Percentiles rank a stretch among this genome's conserved stretches.
Conservation (phyloP, 2,329 filamentous ascomycete genomes). For the Fusarium nisikadoi region DNA sequence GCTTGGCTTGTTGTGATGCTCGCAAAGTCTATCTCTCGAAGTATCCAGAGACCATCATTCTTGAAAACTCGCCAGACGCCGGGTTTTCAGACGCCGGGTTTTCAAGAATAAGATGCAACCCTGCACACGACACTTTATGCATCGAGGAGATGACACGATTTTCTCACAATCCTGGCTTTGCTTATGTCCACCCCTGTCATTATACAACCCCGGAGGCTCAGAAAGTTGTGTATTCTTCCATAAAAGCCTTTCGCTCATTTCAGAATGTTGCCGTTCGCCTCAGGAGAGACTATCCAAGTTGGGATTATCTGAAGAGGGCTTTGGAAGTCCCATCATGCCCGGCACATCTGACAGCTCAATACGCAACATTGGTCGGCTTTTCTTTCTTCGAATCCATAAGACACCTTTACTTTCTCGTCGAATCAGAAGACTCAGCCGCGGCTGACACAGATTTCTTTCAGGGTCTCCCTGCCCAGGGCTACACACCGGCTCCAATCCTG, state of each 20-base stretch:
- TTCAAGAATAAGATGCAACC: not conserved
- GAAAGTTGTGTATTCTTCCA: rapidly evolving
- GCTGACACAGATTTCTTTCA: not conserved
- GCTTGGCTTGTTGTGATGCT: not conserved
- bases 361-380: not conserved
- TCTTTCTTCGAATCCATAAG: not conserved
- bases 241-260: not conserved
- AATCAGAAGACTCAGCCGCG: too few species aligned
- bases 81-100: too few species aligned
- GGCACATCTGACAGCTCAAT: too few species aligned
- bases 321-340: too few species aligned
- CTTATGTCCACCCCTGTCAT: too few species aligned
- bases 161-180: too few species aligned
- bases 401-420: not conserved
- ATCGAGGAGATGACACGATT: not conserved
- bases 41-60: not conserved
- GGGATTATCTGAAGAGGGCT: too few species aligned
- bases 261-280: not conserved
- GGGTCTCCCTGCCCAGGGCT: not conserved
- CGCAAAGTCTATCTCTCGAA: not conserved
- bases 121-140: not conserved
- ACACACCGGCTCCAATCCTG: not conserved
- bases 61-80: not conserved
- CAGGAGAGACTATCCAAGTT: not conserved
- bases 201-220: not conserved